Base-by-base conservation (phyloP, 2,329 filamentous ascomycete species). In the Ophioceras dolichostomum region DNA sequence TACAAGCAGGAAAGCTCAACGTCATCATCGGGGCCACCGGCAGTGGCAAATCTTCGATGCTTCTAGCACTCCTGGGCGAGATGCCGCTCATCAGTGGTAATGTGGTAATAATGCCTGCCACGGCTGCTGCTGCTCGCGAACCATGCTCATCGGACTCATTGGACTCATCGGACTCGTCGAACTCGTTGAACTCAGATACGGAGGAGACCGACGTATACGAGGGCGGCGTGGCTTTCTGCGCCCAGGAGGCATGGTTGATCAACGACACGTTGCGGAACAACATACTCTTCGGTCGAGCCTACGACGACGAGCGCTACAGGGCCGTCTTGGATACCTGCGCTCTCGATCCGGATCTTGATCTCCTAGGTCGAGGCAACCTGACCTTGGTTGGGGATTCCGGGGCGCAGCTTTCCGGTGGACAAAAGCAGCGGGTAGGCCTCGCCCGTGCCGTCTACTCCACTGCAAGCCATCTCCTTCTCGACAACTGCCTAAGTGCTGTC, bases 141-240 rank as follows among this genome's bases (percentile, higher is more conserved):
- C 94, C 83, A 42, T 79, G 95, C 41, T n/a, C n/a, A n/a, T n/a
- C n/a, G n/a, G n/a, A n/a, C n/a, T n/a, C n/a, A n/a, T n/a, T n/a
- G n/a, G n/a, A n/a, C n/a, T n/a, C n/a, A n/a, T n/a, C n/a, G n/a
- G n/a, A n/a, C n/a, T n/a, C n/a, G n/a, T n/a, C n/a, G n/a, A n/a
- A n/a, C n/a, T n/a, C n/a, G n/a, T n/a, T n/a, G n/a, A n/a, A n/a
- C n/a, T n/a, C n/a, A n/a, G n/a, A n/a, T n/a, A n/a, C n/a, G n/a
- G n/a, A n/a, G n/a, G n/a, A n/a, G n/a, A n/a, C n/a, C n/a, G n/a
- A n/a, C n/a, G n/a, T n/a, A n/a, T n/a, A n/a, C n/a, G n/a, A n/a
- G n/a, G n/a, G n/a, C n/a, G n/a, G n/a, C n/a, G n/a, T n/a, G n/a
- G 91, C 91, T 13, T 98, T 96, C 55, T 94, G 93, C 55, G 89